Percentiles rank a stretch among this genome's conserved stretches.
Conservation (phyloP, 139 green algal species). For the Chlorella sp. region DNA sequence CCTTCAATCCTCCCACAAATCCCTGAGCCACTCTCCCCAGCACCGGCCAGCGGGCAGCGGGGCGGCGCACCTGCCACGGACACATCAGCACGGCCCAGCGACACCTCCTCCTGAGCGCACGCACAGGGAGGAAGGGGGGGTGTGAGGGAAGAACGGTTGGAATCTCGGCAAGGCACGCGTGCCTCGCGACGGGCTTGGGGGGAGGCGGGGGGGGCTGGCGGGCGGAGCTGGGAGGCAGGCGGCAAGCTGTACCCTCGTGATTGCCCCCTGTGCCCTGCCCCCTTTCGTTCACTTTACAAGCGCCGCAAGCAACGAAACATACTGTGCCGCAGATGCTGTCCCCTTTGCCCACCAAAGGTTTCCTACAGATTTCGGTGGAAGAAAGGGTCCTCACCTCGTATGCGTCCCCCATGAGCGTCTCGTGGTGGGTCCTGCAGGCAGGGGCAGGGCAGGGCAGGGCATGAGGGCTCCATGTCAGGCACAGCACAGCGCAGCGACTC, state of each 20-base stretch:
- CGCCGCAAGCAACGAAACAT: no score
- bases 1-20: no score
- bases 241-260: neutral
- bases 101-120: conserved; percentile 21
- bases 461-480: conserved; percentile 25
- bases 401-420: conserved; percentile 26
- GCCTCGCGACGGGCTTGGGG: no score
- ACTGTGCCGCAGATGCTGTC: no score
- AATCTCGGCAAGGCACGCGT: no score
- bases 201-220: no score
- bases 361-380: no score
- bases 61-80: neutral
- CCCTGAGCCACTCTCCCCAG: neutral
- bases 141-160: no score
- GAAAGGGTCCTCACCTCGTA: conserved; percentile 41
- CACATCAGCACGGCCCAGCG: neutral
- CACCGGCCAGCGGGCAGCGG: neutral
- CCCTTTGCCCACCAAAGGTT: no score
- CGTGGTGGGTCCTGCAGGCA: conserved; percentile 40
- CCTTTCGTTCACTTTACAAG: no score
- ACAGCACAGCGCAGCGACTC: no score
- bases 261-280: neutral
- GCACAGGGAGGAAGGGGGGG: neutral
- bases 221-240: neutral
- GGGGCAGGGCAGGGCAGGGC: conserved; percentile 38